phyloP scores from a whole-genome alignment of 2,329 filamentous ascomycete species.

The Waltergamsia citrina region DNA sequence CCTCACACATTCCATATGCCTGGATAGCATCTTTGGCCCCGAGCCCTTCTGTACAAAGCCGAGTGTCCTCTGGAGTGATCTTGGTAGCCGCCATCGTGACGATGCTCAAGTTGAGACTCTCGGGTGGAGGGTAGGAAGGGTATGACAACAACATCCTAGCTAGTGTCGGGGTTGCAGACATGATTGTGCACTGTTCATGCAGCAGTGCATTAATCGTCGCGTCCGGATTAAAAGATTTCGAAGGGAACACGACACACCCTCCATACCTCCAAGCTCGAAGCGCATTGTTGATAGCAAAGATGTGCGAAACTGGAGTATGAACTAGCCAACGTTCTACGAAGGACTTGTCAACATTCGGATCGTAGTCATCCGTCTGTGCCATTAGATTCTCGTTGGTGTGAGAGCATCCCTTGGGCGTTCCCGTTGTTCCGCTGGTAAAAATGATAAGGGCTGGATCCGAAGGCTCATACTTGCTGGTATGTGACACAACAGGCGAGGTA shows the following conservation, averaged over 20 bases:
- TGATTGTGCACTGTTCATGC: slow-evolving; percentile 22
- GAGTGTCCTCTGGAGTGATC: slow-evolving; percentile 19
- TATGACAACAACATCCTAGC: slow-evolving; percentile 21
- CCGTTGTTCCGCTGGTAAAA: slow-evolving; percentile 41
- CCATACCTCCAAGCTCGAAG: slow-evolving; percentile 25
- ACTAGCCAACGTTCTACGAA: slow-evolving; percentile 23
- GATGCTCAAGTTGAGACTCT: slow-evolving; percentile 17
- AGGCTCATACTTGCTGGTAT: too few species aligned
- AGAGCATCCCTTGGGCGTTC: slow-evolving; percentile 33
- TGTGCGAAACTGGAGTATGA: slow-evolving; percentile 25
- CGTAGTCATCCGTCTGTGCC: slow-evolving; percentile 24
- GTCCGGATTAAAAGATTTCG: slow-evolving; percentile 20
- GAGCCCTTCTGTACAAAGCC: slow-evolving; percentile 18
- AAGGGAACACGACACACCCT: slow-evolving; percentile 23
- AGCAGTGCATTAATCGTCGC: slow-evolving; percentile 20
- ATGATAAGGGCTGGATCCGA: slow-evolving; percentile 27
- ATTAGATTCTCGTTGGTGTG: slow-evolving; percentile 29
- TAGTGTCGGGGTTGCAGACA: slow-evolving; percentile 29
- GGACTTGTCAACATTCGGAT: slow-evolving; percentile 18
- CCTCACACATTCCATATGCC: slow-evolving; percentile 36
- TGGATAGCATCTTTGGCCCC: slow-evolving; percentile 22
- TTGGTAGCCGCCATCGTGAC: slow-evolving; percentile 23
- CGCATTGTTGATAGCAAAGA: slow-evolving; percentile 28
- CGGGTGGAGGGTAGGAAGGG: slow-evolving; percentile 13
- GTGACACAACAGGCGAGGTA: too few species aligned